phyloP scores from a whole-genome alignment of 2,329 filamentous ascomycete genomes.

The Corniculantispora saksenae region DNA sequence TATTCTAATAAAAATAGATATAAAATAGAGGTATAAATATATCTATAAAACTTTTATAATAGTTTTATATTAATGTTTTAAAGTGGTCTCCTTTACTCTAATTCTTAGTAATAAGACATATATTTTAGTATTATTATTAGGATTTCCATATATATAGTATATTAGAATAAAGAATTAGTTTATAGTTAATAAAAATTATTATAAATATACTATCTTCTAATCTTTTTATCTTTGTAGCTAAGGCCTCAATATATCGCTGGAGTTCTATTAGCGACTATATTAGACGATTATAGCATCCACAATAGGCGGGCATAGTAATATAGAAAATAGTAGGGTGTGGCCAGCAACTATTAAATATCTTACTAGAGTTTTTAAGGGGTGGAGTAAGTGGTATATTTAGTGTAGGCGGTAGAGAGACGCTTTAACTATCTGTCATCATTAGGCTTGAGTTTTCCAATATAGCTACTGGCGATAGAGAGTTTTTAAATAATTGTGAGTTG shows the following conservation, averaged over 20 bases:
- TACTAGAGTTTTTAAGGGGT: background rate
- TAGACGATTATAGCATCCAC: background rate
- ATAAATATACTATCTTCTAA: constrained; percentile 3
- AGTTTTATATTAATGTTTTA: too few relatives aligned
- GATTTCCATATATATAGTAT: background rate
- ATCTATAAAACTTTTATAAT: too few relatives aligned
- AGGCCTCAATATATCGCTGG: background rate
- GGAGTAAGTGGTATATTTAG: background rate
- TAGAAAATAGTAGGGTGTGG: background rate
- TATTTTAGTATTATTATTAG: background rate
- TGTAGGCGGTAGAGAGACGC: background rate
- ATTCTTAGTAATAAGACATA: too few relatives aligned
- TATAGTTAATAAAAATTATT: background rate
- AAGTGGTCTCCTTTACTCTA: too few relatives aligned
- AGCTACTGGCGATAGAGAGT: background rate
- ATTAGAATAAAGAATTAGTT: background rate
- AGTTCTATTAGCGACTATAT: background rate
- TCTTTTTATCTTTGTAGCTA: constrained; percentile 4
- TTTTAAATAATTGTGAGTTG: too few relatives aligned
- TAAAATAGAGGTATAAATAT: too few relatives aligned
- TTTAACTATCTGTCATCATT: background rate
- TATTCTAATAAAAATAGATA: too few relatives aligned
- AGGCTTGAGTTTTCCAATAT: background rate
- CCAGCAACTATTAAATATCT: constrained; percentile 2
- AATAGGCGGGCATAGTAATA: background rate